A percentile compares a stretch with the other conserved stretches of the same genome.
These are phyloP conservation scores for Kwoniella dejecticola DNA, from an alignment of 768 basidiomycete genomes.

Conservation along the genomic window DNA sequence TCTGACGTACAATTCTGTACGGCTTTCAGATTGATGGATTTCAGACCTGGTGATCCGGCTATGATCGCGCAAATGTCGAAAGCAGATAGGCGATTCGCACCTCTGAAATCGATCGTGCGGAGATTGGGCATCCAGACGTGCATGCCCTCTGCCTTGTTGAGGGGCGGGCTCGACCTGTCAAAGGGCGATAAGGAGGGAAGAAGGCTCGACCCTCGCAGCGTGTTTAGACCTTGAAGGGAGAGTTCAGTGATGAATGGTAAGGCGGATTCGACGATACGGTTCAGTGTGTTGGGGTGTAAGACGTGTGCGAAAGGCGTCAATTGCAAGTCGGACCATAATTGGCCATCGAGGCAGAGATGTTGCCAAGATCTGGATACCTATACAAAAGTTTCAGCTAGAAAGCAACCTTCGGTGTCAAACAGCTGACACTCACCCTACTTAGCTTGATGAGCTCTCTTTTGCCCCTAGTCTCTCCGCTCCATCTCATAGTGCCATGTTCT, in stretches of 20 bases:
- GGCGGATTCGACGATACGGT: slow-evolving; percentile 20
- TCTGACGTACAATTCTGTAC: slow-evolving; percentile 70
- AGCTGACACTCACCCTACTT: slow-evolving; percentile 31
- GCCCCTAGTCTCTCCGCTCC: slow-evolving; percentile 31
- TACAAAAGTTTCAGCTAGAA: too few relatives aligned
- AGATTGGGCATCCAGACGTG: slow-evolving; percentile 61
- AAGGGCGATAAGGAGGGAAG: slow-evolving; percentile 3
- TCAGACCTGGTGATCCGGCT: slow-evolving; percentile 65
- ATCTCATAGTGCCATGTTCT: slow-evolving; percentile 16
- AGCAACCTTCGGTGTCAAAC: background rate
- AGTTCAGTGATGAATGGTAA: slow-evolving; percentile 28
- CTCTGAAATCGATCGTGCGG: slow-evolving; percentile 69
- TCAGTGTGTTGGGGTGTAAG: slow-evolving; percentile 28
- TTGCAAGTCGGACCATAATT: slow-evolving; percentile 37
- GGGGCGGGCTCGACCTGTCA: background rate
- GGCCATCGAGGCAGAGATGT: slow-evolving; percentile 44
- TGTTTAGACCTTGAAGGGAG: slow-evolving; percentile 32
- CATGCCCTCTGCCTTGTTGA: background rate
- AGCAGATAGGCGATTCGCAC: slow-evolving; percentile 69
- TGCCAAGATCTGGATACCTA: slow-evolving; percentile 45
- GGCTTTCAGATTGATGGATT: slow-evolving; percentile 67
- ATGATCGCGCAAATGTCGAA: slow-evolving; percentile 71
- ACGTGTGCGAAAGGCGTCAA: slow-evolving; percentile 23
- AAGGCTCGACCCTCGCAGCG: slow-evolving; percentile 4
- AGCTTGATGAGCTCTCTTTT: slow-evolving; percentile 39